Evolutionary conservation across 2,329 filamentous ascomycete species (phyloP).

Genomic region (Eutypella sp.): DNA sequence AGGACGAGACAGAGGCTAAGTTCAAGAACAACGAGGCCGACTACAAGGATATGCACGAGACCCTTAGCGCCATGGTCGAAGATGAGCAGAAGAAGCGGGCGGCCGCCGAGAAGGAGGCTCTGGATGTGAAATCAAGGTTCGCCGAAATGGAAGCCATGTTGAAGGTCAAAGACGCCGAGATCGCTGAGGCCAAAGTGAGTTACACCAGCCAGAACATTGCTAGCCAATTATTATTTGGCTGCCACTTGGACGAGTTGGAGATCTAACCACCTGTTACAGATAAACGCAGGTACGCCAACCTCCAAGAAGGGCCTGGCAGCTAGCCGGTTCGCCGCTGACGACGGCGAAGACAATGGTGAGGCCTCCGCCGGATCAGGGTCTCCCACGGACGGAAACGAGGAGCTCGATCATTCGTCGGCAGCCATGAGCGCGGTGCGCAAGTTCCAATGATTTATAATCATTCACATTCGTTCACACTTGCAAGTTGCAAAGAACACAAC

Average conservation of each 20-base stretch:
- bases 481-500: constrained; percentile 17
- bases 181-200: constrained; percentile 55
- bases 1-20: constrained; percentile 45
- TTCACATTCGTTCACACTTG: constrained; percentile 10
- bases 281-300: constrained; percentile 37
- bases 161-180: constrained; percentile 58
- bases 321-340: constrained; percentile 47
- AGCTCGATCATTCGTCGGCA: constrained; percentile 56
- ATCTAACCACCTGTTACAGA: constrained; percentile 29
- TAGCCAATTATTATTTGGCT: background rate
- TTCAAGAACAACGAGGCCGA: constrained; percentile 53
- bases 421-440: constrained; percentile 63
- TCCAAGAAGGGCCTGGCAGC: constrained; percentile 46
- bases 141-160: constrained; percentile 33
- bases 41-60: constrained; percentile 60
- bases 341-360: constrained; percentile 29
- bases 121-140: constrained; percentile 25
- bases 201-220: background rate
- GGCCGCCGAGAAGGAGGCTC: constrained; percentile 25
- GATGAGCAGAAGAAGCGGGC: constrained; percentile 43
- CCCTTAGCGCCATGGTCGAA: constrained; percentile 55
- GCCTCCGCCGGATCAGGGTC: constrained; percentile 25
- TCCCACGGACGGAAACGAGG: constrained; percentile 53
- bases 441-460: constrained; percentile 40
- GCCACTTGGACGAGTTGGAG: constrained; percentile 3